Base-by-base conservation (phyloP, 2,329 filamentous ascomycete genomes). In the Aspergillus brunneoviolaceus region DNA sequence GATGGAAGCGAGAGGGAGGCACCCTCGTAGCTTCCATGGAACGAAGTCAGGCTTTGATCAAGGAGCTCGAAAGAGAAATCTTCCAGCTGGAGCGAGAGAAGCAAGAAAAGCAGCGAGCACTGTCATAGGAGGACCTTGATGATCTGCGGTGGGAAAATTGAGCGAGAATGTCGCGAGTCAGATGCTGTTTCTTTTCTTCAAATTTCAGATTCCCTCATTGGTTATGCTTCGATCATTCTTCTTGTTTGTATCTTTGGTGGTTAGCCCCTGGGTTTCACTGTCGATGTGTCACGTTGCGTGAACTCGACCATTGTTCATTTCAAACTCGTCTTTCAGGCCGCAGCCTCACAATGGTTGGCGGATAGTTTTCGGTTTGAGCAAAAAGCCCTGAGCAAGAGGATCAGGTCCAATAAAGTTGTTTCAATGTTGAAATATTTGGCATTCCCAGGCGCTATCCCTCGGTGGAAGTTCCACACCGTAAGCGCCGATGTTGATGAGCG, bases 1-100 rank as follows among this genome's bases (percentile, higher is more conserved):
- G 92, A 62, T 96, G 92, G 92, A 81, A 83, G 70, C 82, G 82
- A 51, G 91, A 95, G 76, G 89, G 89, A 49, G 75, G 75, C 67
- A 84, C 80, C 67, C 82, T 85, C 71, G 78, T 79, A 60, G 85
- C 85, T 55, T 85, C 82, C 21, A 86, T 87, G 70, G 84, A 85
- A 62, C 89, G 90, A 76, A 86, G 89, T 56, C 82, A 81, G 63
- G 89, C 89, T 55, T 88, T 90, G 57, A 89, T 96, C 73, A 85
- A 88, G 73, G 85, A 86, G 65, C 86, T 93, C 61, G 82, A 88
- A 65, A 77, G 79, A 57, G 90, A 93, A 68, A 91, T 94, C 74
- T 73, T 77, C 50, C 84, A 87, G 59, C 84, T 96, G 64, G 71
- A 82, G 64, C 78, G 76, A 61, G 89, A 92, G 75, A 79, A 79